Base-by-base conservation (phyloP, 345 rosid genomes). In the thale cress (Arabidopsis thaliana) region DNA sequence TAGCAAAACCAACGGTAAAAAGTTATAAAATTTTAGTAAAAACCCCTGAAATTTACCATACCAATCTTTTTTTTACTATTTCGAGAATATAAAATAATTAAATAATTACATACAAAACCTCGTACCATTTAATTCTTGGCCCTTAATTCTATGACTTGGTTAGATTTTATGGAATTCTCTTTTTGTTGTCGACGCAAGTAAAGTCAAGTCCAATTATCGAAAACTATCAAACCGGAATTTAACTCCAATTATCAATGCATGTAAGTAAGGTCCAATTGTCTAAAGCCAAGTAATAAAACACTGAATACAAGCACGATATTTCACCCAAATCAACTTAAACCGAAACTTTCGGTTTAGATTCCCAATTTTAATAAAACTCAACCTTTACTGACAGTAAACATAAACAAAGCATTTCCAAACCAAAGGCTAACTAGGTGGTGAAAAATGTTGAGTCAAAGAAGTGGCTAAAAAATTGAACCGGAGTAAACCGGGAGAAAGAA, bases 71-170 rank as follows among this genome's bases (percentile, higher is more conserved):
- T 28, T 4, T 28, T 28, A 45, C 58, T 25, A 13, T 73, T 22
- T 59, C 3, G 32, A 55, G 20, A 44, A 30, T 24, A 30, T 59
- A 38, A 8, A 8, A 56, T 57, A 66, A 37, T 10, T 13, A 40
- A 41, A 4, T 36, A 25, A 60, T 2, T 36, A 60, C 5, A 13
- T 68, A 40, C 63, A 74, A 55, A 62, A 77, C 80, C 80, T 77
- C 80, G 80, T 77, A 77, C 80, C 75, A 77, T 77, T 77, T 77
- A 77, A 63, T 77, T 77, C 71, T 4, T 53, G 75, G 70, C 71
- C 52, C 75, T 76, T 36, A 76, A 76, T 55, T 77, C 60, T 63
- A 70, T 63, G 65, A 70, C 7, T 38, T n/a, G 34, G 50, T 28
- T 77, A 70, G 60, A 77, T 77, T 63, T 63, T 63, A 34, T n/a